A percentile compares a stretch with the other conserved stretches of the same genome.
These are phyloP conservation scores for Coprinellus aureogranulatus DNA, from an alignment of 768 basidiomycete species.

Conservation along the genomic window DNA sequence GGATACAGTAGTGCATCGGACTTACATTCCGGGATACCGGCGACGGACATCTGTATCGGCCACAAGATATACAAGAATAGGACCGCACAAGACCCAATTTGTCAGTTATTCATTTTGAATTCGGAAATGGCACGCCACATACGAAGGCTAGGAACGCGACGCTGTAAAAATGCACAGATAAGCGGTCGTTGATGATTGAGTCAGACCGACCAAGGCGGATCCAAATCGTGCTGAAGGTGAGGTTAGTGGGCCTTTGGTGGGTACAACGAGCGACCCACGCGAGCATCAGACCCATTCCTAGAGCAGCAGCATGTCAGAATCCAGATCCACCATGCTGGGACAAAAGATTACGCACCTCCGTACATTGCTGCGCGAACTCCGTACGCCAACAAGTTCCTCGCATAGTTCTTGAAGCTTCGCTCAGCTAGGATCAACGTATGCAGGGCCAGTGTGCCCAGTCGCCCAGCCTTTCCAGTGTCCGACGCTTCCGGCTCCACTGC, in stretches of 20 bases:
- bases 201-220: constrained; percentile 37
- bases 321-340: neutral
- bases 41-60: constrained; percentile 48
- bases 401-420: constrained; percentile 48
- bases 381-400: constrained; percentile 55
- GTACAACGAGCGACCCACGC: constrained; percentile 27
- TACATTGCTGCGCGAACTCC: constrained; percentile 59
- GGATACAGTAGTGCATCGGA: neutral
- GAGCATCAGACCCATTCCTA: constrained; percentile 45
- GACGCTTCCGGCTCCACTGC: constrained; percentile 3
- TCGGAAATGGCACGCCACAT: constrained; percentile 12
- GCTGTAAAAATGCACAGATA: constrained; percentile 55
- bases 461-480: constrained; percentile 25
- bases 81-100: neutral
- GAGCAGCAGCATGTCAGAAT: too few relatives aligned
- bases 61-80: neutral
- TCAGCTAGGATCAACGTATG: constrained; percentile 48
- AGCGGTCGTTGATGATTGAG: constrained; percentile 44
- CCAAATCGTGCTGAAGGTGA: constrained; percentile 48
- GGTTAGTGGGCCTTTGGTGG: neutral
- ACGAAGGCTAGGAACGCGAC: constrained; percentile 55
- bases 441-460: constrained; percentile 31
- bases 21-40: constrained; percentile 55
- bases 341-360: constrained; percentile 28
- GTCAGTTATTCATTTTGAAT: neutral